Evolutionary conservation across 805 yeast genomes (phyloP).

Genomic region (Suhomyces sp.): DNA sequence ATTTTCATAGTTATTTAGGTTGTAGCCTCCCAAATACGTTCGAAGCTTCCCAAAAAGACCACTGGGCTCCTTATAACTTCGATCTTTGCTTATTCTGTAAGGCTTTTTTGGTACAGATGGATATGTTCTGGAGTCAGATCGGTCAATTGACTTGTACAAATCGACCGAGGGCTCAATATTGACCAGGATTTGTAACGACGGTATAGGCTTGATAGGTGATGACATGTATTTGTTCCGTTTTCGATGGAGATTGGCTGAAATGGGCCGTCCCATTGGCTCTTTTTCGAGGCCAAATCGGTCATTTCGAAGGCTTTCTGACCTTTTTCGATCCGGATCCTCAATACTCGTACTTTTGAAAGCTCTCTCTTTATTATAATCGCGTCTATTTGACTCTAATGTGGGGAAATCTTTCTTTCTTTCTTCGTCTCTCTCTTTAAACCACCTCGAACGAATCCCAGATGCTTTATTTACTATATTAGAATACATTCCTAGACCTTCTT

Average conservation of each 20-base stretch:
- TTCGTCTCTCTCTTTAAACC: neutral
- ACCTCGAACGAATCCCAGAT: neutral
- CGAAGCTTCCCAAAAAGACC: constrained; percentile 10
- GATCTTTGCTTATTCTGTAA: neutral
- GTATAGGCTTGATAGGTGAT: neutral
- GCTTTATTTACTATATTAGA: neutral
- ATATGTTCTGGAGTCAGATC: neutral
- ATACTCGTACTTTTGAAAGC: neutral
- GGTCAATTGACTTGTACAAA: neutral
- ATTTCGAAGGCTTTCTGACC: neutral
- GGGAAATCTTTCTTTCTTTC: neutral
- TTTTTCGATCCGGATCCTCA: neutral
- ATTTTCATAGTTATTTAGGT: constrained; percentile 11
- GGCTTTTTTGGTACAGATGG: neutral
- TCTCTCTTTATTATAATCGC: neutral
- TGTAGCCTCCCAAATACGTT: constrained; percentile 12
- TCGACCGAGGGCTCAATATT: neutral
- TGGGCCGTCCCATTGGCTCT: neutral
- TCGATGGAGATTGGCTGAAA: neutral
- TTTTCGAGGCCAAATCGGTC: neutral
- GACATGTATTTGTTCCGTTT: neutral
- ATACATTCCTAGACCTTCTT: neutral
- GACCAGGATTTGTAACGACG: neutral
- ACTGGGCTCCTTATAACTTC: neutral
- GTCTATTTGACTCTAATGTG: neutral